Evolutionary conservation across 2,329 filamentous ascomycete species (phyloP).

Genomic region (Corniculantispora saksenae): DNA sequence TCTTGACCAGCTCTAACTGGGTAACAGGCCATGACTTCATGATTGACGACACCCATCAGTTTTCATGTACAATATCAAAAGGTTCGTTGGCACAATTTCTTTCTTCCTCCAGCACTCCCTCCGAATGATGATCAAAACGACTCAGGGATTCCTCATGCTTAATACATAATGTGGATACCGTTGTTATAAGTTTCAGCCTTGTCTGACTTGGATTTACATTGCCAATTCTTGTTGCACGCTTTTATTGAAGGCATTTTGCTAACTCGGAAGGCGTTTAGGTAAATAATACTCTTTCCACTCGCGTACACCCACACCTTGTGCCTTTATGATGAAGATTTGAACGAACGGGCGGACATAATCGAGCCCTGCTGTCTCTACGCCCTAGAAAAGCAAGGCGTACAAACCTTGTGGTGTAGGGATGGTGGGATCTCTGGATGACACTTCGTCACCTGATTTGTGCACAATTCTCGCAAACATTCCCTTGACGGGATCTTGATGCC

Average conservation of each 20-base stretch:
- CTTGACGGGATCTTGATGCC: not conserved
- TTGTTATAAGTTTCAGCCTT: slow-evolving; percentile 67
- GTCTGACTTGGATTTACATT: slow-evolving; percentile 54
- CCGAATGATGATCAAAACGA: slow-evolving; percentile 62
- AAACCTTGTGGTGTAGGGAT: slow-evolving; percentile 58
- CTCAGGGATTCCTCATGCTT: slow-evolving; percentile 69
- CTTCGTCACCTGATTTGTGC: slow-evolving; percentile 61
- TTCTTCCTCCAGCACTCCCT: slow-evolving; percentile 25
- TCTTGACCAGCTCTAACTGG: slow-evolving; percentile 23
- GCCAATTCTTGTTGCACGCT: slow-evolving; percentile 25
- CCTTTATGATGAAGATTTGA: slow-evolving; percentile 62
- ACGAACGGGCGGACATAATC: slow-evolving; percentile 71
- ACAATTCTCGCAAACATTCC: not conserved
- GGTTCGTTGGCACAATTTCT: slow-evolving; percentile 40
- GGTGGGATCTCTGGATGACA: slow-evolving; percentile 63
- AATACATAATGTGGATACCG: slow-evolving; percentile 65
- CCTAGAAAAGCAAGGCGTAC: slow-evolving; percentile 59
- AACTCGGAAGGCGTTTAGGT: slow-evolving; percentile 45
- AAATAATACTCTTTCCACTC: slow-evolving; percentile 28
- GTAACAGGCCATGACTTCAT: slow-evolving; percentile 15
- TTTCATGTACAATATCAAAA: slow-evolving; percentile 38
- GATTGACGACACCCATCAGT: not conserved
- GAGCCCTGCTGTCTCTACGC: slow-evolving; percentile 50
- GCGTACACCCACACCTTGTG: slow-evolving; percentile 28
- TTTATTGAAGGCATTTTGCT: slow-evolving; percentile 30